A percentile compares a stretch with the other conserved stretches of the same genome.
phyloP scores from a whole-genome alignment of 2,329 filamentous ascomycete species.

The Fusarium armeniacum region DNA sequence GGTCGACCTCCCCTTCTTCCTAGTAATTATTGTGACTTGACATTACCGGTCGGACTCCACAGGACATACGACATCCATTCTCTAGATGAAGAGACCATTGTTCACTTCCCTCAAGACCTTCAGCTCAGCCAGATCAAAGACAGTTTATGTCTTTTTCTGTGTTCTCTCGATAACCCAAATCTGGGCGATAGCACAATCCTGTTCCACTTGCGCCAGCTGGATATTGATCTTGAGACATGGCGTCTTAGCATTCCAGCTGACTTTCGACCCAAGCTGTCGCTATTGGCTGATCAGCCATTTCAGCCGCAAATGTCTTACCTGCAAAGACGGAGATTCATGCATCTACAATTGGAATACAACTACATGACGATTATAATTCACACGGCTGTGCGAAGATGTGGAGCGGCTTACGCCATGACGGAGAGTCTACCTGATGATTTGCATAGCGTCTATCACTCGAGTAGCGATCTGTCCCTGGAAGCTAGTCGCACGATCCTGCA shows the following conservation, averaged over 20 bases:
- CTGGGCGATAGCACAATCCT: background rate
- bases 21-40: conserved; percentile 1
- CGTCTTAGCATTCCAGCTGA: background rate
- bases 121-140: background rate
- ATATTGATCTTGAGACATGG: conserved; percentile 11
- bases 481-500: conserved; percentile 3
- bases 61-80: background rate
- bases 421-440: background rate
- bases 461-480: conserved; percentile 1
- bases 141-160: background rate
- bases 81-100: background rate
- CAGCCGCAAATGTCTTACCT: background rate
- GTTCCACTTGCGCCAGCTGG: background rate
- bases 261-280: background rate
- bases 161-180: background rate
- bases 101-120: background rate
- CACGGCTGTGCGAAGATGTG: background rate
- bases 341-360: conserved; percentile 5
- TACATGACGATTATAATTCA: background rate
- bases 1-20: conserved; percentile 2
- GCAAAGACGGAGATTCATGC: background rate
- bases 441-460: conserved; percentile 13
- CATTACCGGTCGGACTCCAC: background rate
- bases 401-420: background rate
- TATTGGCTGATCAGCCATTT: background rate